Evolutionary conservation across 2,329 filamentous ascomycete genomes (phyloP).

Genomic region (Pestalotiopsis sp.): DNA sequence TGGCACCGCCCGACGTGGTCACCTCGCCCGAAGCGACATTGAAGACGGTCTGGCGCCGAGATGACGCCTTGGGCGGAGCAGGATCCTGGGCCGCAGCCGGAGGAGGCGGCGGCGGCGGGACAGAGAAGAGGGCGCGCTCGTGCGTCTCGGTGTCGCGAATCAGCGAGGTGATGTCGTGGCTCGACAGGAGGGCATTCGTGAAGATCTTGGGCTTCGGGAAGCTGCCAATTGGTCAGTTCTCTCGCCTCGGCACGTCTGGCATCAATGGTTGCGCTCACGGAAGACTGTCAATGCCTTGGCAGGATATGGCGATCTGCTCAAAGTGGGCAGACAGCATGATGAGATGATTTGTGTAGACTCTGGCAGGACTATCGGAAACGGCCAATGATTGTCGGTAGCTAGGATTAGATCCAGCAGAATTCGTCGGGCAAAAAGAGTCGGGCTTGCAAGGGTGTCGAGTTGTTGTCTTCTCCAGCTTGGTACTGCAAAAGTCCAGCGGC

Average conservation of each 20-base stretch:
- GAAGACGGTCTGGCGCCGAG: constrained; percentile 64
- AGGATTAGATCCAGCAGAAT: no score
- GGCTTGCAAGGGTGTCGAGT: no score
- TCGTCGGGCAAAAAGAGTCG: no score
- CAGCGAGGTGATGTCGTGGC: constrained; percentile 88
- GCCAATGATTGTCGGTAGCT: neutral
- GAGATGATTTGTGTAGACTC: constrained; percentile 51
- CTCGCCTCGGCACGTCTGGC: neutral
- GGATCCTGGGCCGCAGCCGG: constrained; percentile 43
- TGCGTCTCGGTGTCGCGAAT: constrained; percentile 95
- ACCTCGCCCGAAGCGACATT: constrained; percentile 65
- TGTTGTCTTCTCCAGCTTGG: no score
- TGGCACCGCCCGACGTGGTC: constrained; percentile 51
- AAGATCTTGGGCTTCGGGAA: constrained; percentile 94
- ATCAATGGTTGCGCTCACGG: constrained; percentile 52
- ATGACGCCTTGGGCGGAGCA: constrained; percentile 44
- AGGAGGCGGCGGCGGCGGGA: constrained; percentile 69
- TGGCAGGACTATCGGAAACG: neutral
- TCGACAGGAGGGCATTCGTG: constrained; percentile 85
- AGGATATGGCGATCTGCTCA: constrained; percentile 76
- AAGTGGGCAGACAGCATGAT: constrained; percentile 65
- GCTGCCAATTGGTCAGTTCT: constrained; percentile 41
- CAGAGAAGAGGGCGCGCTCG: constrained; percentile 91
- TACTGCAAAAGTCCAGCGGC: no score
- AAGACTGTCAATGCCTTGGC: constrained; percentile 72